Percentiles rank a stretch among this genome's conserved stretches.
phyloP scores from a whole-genome alignment of 176 grass and related monocot species.

The Carex pumila region DNA sequence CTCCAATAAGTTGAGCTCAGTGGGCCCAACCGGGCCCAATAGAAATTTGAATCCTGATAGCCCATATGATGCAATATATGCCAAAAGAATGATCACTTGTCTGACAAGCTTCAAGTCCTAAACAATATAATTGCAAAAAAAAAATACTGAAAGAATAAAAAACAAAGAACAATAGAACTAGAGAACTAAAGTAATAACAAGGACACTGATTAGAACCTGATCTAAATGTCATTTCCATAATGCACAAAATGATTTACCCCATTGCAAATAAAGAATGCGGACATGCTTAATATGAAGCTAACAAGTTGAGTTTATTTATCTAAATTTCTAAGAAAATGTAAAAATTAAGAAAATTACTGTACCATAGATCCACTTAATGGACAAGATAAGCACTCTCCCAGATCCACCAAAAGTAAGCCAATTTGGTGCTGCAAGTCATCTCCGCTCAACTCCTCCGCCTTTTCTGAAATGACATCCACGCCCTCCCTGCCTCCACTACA shows the following conservation, averaged over 20 bases:
- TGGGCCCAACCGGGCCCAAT: constrained; percentile 33
- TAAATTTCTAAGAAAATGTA: not conserved
- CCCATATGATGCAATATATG: constrained; percentile 78
- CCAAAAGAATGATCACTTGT: constrained; percentile 61
- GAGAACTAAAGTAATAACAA: not conserved
- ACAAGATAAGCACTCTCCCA: constrained; percentile 56
- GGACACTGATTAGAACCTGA: not conserved
- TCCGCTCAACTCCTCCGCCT: constrained; percentile 26
- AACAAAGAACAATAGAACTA: constrained; percentile 13
- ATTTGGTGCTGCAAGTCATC: constrained; percentile 35
- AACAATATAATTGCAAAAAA: constrained; percentile 17
- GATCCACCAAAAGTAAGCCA: constrained; percentile 52
- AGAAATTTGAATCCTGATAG: constrained; percentile 67
- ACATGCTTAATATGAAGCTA: not conserved
- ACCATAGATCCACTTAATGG: constrained; percentile 56
- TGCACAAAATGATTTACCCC: not conserved
- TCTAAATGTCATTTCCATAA: not conserved
- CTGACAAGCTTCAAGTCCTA: constrained; percentile 79
- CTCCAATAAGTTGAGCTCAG: constrained; percentile 60
- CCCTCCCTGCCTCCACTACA: constrained; percentile 46
- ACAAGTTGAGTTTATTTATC: not conserved
- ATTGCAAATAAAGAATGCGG: not conserved
- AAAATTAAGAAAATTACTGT: constrained; percentile 3
- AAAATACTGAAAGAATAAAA: not conserved
- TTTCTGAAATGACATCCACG: constrained; percentile 27